Base-by-base conservation (phyloP, 2,329 filamentous ascomycete species). In the Calonectria pauciramosa region DNA sequence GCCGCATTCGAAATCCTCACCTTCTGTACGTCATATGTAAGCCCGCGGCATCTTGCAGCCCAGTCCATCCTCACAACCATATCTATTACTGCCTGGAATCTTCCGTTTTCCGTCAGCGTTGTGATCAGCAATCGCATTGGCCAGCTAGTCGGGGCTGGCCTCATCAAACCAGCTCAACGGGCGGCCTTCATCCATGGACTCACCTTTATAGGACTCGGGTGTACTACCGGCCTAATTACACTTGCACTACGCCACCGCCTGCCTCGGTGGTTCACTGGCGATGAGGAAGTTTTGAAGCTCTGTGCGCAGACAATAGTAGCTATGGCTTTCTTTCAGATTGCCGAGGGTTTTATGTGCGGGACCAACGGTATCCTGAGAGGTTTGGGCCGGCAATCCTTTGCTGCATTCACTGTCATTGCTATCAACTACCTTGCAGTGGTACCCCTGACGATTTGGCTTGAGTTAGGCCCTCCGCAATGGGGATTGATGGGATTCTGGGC, bases 61-160 rank as follows among this genome's bases (percentile, higher is more conserved):
- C 56, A 60, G n/a, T 60, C 56, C n/a, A 36, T 60, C 36, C 56
- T 60, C 56, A 60, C 32, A 4, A 60, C 56, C 14, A 60, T 60
- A 16, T 60, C 56, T 4, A 60, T 60, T 18, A 3, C 23, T 26
- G 56, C 34, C 10, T 60, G 34, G 56, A 38, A 26, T 23, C 56
- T 60, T 26, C 56, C 56, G 3, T 60, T 60, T 16, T 60, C 56
- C 13, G 34, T 60, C 34, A 60, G 56, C n/a, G 9, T 60, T 26
- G 56, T 41, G 1, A n/a, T 41, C 34, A 60, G 56, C n/a, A 60
- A 60, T 26, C 56, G 56, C 14, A 60, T 60, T 36, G 56, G 56
- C 3, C 56, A 60, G 18, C 23, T 60, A 1, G 56, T 60, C 32
- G 56, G 56, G n/a, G 56, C 34, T 5, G 56, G 34, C 6, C 32